These are phyloP conservation scores for Pichia sp. DNA, from an alignment of 1,139 yeast genomes.

Conservation along the genomic window DNA sequence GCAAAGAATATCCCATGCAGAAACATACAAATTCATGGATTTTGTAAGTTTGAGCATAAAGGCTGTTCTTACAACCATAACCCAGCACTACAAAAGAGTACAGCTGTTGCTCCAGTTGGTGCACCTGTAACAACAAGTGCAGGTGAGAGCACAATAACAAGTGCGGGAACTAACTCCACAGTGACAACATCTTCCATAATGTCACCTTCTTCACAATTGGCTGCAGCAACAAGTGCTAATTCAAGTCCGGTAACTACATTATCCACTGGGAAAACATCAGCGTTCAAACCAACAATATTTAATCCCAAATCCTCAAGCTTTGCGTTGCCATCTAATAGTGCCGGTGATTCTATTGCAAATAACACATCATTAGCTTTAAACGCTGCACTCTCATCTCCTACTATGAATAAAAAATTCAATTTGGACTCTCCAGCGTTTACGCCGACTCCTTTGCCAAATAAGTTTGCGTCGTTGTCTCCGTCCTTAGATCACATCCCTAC, in stretches of 20 bases:
- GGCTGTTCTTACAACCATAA: constrained; percentile 84
- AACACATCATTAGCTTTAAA: constrained; percentile 1
- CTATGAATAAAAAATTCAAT: constrained; percentile 46
- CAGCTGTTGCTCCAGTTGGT: constrained; percentile 13
- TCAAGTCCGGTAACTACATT: constrained; percentile 1
- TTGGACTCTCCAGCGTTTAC: constrained; percentile 66
- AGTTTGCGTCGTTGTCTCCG: constrained; percentile 50
- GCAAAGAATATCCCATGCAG: constrained; percentile 83
- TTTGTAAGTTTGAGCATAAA: constrained; percentile 82
- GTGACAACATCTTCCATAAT: constrained; percentile 2
- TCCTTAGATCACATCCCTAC: constrained; percentile 53
- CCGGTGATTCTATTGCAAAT: background rate
- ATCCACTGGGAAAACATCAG: background rate
- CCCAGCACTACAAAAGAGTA: constrained; percentile 27
- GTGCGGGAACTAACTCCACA: constrained; percentile 16
- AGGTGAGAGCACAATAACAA: constrained; percentile 17
- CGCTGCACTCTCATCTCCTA: background rate
- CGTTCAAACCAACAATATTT: constrained; percentile 9
- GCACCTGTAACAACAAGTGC: constrained; percentile 14
- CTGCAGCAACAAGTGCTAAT: background rate
- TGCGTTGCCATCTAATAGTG: background rate
- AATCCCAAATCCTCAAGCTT: constrained; percentile 4
- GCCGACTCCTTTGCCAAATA: constrained; percentile 37
- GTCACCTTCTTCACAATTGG: constrained; percentile 16
- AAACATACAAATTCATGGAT: constrained; percentile 81